These are phyloP conservation scores for Suillus hirtellus DNA, from an alignment of 768 basidiomycete genomes.

Conservation along the genomic window DNA sequence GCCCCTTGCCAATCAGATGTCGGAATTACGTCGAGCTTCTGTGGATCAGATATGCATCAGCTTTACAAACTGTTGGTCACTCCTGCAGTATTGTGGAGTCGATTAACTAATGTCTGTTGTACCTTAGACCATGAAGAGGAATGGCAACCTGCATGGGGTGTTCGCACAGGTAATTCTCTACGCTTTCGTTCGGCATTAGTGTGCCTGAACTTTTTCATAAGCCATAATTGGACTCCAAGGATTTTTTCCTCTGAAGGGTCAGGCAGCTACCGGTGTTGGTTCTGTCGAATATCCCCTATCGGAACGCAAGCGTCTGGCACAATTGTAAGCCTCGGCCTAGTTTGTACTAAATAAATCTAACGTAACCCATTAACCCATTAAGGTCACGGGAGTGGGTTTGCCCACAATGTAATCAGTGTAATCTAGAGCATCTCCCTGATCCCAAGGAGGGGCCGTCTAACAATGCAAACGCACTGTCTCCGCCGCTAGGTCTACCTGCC, in stretches of 20 bases:
- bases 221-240: conserved; percentile 88
- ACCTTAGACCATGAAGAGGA: conserved; percentile 85
- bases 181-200: conserved; percentile 14
- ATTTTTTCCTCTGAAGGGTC: conserved; percentile 87
- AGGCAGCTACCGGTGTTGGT: conserved; percentile 84
- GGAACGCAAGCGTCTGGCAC: conserved; percentile 79
- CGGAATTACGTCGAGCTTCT: background rate
- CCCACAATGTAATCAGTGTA: conserved; percentile 67
- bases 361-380: conserved; percentile 11
- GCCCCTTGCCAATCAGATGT: conserved; percentile 18
- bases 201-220: conserved; percentile 30
- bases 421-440: conserved; percentile 73
- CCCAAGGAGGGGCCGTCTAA: conserved; percentile 34
- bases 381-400: conserved; percentile 85
- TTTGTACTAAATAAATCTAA: conserved; percentile 12
- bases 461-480: conserved; percentile 9
- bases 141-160: conserved; percentile 99
- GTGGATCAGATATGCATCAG: conserved; percentile 80
- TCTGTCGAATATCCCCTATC: conserved; percentile 74
- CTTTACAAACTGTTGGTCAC: conserved; percentile 78
- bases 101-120: conserved; percentile 31
- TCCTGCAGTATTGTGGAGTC: conserved; percentile 17
- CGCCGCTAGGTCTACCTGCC: conserved; percentile 12
- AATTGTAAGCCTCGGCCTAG: conserved; percentile 51
- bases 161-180: conserved; percentile 73